A percentile compares a stretch with the other conserved stretches of the same genome.
Evolutionary conservation across 23 red algal species (phyloP).

Genomic region (Gracilariopsis chorda): DNA sequence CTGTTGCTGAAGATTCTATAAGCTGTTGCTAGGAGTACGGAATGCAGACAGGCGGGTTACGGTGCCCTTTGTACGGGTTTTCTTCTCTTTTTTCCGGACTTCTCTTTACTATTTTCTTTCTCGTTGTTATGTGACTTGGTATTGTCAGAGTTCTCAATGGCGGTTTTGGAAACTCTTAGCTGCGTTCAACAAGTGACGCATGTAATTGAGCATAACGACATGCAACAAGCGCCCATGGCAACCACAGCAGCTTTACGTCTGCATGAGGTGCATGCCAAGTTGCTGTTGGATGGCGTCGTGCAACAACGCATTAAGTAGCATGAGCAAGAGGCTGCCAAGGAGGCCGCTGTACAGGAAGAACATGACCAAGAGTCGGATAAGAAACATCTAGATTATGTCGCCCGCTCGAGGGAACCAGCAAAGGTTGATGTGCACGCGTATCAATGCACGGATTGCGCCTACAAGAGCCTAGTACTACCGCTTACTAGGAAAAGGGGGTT

Average conservation of each 20-base stretch:
- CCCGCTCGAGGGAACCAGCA: slow-evolving; percentile 55
- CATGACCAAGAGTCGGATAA: slow-evolving; percentile 24
- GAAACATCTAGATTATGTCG: slow-evolving; percentile 62
- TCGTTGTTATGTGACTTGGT: too few relatives aligned
- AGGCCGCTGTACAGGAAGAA: slow-evolving; percentile 53
- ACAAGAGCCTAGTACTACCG: too few relatives aligned
- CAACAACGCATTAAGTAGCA: not conserved
- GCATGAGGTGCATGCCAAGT: slow-evolving; percentile 31
- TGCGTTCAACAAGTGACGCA: too few relatives aligned
- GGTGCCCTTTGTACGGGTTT: too few relatives aligned
- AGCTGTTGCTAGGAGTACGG: too few relatives aligned
- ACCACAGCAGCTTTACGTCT: slow-evolving; percentile 46
- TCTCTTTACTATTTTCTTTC: too few relatives aligned
- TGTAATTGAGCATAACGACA: slow-evolving; percentile 40
- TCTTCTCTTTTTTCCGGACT: too few relatives aligned
- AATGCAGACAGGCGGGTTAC: too few relatives aligned
- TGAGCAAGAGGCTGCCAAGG: slow-evolving; percentile 33
- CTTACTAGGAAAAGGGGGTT: too few relatives aligned
- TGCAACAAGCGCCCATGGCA: slow-evolving; percentile 29
- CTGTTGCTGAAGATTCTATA: too few relatives aligned
- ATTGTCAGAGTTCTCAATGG: too few relatives aligned
- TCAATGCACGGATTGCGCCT: slow-evolving; percentile 89
- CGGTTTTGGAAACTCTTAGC: too few relatives aligned
- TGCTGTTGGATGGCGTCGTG: slow-evolving; percentile 40
- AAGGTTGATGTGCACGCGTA: slow-evolving; percentile 73